phyloP scores from a whole-genome alignment of 768 basidiomycete genomes.

The Kwoniella sp. region DNA sequence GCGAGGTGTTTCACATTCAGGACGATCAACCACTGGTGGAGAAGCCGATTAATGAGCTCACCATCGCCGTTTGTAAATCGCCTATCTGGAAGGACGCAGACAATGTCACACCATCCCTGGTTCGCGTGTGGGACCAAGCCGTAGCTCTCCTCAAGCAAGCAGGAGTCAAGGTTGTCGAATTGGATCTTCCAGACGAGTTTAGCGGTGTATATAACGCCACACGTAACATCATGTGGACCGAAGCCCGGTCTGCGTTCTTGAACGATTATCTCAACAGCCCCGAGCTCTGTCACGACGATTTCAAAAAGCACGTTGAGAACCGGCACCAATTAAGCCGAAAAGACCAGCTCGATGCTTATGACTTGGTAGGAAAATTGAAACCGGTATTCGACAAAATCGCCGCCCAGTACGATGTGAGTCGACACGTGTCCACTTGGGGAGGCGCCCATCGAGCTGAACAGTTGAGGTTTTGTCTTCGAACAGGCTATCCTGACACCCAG shows the following conservation, averaged over 20 bases:
- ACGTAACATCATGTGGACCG: slow-evolving; percentile 33
- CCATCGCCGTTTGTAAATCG: slow-evolving; percentile 47
- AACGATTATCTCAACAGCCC: slow-evolving; percentile 39
- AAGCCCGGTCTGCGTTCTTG: slow-evolving; percentile 44
- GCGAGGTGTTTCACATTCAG: slow-evolving; percentile 34
- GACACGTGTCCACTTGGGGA: too few relatives aligned
- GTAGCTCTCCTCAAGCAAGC: slow-evolving; percentile 35
- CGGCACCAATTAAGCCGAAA: slow-evolving; percentile 23
- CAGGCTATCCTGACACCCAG: slow-evolving; percentile 44
- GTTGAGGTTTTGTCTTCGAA: background rate
- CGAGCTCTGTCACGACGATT: slow-evolving; percentile 28
- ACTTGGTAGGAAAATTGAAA: slow-evolving; percentile 43
- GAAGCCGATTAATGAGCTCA: slow-evolving; percentile 35
- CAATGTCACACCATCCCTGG: slow-evolving; percentile 24
- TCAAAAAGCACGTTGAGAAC: slow-evolving; percentile 44
- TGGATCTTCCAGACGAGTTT: slow-evolving; percentile 48
- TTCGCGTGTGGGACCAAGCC: slow-evolving; percentile 34
- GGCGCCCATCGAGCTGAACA: too few relatives aligned
- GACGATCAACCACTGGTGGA: slow-evolving; percentile 36
- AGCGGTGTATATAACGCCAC: slow-evolving; percentile 13
- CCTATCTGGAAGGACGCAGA: slow-evolving; percentile 27
- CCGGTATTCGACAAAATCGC: slow-evolving; percentile 49
- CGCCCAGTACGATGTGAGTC: slow-evolving; percentile 33
- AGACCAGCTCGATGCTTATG: slow-evolving; percentile 42
- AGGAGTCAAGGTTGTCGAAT: slow-evolving; percentile 46